Conservation (phyloP, 371 early-diverging fungal genomes). For the Haplosporangium sp. region DNA sequence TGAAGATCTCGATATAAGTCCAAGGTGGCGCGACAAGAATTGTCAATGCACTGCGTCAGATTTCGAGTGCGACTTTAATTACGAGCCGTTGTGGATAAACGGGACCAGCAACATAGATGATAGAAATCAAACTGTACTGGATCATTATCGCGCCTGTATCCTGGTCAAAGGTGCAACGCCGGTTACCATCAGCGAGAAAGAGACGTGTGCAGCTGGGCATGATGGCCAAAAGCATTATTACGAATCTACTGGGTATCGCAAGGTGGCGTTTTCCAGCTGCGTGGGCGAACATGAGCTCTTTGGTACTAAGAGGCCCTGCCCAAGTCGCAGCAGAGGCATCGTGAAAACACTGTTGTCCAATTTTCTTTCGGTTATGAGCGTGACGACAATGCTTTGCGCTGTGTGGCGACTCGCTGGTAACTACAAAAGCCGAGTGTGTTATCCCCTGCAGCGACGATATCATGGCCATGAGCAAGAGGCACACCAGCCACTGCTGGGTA, state of each 20-base stretch:
- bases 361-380: too few species aligned
- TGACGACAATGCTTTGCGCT: too few species aligned
- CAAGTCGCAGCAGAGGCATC: constrained; percentile 61
- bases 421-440: too few species aligned
- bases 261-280: constrained; percentile 81
- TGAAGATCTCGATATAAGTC: constrained; percentile 74
- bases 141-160: constrained; percentile 68
- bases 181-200: constrained; percentile 55
- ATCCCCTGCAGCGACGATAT: too few species aligned
- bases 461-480: too few species aligned
- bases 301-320: constrained; percentile 73
- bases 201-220: constrained; percentile 63
- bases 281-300: constrained; percentile 67
- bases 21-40: constrained; percentile 62
- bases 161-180: constrained; percentile 72
- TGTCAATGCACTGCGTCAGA: constrained; percentile 87
- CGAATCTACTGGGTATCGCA: constrained; percentile 74
- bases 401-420: too few species aligned
- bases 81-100: too few species aligned
- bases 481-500: too few species aligned
- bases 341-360: too few species aligned
- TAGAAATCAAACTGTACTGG: too few species aligned
- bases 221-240: constrained; percentile 66
- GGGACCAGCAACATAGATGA: too few species aligned
- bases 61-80: constrained; percentile 93